Evolutionary conservation across 805 yeast species (phyloP).

Genomic region (Nakazawaea anatomiae): DNA sequence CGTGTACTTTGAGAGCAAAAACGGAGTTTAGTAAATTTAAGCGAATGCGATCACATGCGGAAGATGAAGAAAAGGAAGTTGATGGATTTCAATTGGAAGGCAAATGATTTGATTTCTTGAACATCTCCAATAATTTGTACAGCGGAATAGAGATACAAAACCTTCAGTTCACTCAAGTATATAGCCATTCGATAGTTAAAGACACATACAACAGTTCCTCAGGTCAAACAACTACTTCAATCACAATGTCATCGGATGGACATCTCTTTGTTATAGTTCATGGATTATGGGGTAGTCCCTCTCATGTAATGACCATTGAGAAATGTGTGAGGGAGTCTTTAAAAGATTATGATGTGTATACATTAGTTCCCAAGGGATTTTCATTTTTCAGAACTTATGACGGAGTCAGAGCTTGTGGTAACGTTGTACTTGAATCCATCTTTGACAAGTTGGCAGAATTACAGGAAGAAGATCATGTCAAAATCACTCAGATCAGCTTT

Average conservation of each 20-base stretch:
- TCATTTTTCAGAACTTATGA: conserved; percentile 76
- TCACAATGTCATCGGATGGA: conserved; percentile 13
- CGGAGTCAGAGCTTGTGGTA: conserved; percentile 71
- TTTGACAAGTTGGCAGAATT: conserved; percentile 33
- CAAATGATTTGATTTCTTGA: too few species aligned
- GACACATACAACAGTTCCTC: not conserved
- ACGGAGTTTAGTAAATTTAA: too few species aligned
- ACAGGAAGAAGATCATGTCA: conserved; percentile 23
- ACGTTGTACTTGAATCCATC: conserved; percentile 65
- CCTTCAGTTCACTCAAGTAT: too few species aligned
- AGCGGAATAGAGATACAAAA: too few species aligned
- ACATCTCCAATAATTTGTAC: too few species aligned
- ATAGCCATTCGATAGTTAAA: too few species aligned
- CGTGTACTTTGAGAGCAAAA: too few species aligned
- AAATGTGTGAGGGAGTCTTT: conserved; percentile 32
- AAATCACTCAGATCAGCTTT: conserved; percentile 55
- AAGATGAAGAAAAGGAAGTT: too few species aligned
- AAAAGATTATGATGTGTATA: conserved; percentile 35
- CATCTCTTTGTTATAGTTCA: conserved; percentile 73
- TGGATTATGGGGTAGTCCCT: conserved; percentile 72
- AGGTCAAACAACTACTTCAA: not conserved
- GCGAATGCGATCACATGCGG: too few species aligned
- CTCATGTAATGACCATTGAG: conserved; percentile 46
- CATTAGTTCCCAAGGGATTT: conserved; percentile 52
- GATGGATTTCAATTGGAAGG: too few species aligned